Evolutionary conservation across 306 rosid genomes (phyloP).

Genomic region (Pueraria montana): DNA sequence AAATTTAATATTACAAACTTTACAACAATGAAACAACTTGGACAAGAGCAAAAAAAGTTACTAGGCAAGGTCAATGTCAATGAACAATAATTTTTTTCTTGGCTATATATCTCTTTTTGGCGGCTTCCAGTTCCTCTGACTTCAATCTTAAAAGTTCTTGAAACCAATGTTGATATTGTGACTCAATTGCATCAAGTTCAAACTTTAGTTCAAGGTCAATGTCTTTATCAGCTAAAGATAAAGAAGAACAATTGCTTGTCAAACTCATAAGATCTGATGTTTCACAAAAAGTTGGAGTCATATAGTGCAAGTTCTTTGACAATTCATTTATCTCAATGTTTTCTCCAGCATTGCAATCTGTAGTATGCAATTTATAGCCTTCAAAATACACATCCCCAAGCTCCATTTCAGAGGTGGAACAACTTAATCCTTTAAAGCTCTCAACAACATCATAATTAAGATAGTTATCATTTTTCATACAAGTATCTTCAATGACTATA

Average conservation of each 20-base stretch:
- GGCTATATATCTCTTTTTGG: conserved; percentile 66
- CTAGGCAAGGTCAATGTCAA: conserved; percentile 44
- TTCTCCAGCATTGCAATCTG: conserved; percentile 36
- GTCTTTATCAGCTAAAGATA: conserved; percentile 55
- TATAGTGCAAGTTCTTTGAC: conserved; percentile 39
- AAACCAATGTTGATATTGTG: conserved; percentile 62
- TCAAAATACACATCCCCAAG: conserved; percentile 50
- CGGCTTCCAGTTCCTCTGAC: conserved; percentile 65
- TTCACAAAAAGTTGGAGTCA: conserved; percentile 29
- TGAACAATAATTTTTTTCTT: conserved; percentile 58
- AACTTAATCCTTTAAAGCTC: conserved; percentile 51
- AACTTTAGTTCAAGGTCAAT: conserved; percentile 60
- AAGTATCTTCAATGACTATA: conserved; percentile 46
- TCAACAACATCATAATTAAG: conserved; percentile 48
- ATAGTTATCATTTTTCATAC: conserved; percentile 43
- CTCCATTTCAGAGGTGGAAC: conserved; percentile 53
- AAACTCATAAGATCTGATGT: conserved; percentile 51
- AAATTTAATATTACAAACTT: conserved; percentile 10
- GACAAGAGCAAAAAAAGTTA: conserved; percentile 27
- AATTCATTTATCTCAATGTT: conserved; percentile 37
- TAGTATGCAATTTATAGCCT: conserved; percentile 48
- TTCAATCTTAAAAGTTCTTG: conserved; percentile 72
- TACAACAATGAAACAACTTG: conserved; percentile 39
- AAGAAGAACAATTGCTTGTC: conserved; percentile 55
- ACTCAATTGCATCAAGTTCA: conserved; percentile 65